phyloP scores from a whole-genome alignment of 768 basidiomycete genomes.

The Phylloporus sp. region DNA sequence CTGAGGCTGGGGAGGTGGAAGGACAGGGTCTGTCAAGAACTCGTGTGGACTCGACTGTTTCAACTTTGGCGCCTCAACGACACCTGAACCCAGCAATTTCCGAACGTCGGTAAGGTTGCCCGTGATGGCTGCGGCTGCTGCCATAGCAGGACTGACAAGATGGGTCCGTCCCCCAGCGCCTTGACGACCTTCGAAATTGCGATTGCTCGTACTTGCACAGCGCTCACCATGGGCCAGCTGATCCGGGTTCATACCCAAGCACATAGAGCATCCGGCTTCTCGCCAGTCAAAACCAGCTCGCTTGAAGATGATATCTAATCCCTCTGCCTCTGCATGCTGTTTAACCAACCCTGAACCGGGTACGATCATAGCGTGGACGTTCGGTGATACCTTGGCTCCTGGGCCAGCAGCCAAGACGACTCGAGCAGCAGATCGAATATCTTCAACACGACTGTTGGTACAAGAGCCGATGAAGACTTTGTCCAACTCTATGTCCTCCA shows the following conservation, averaged over 20 bases:
- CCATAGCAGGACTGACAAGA: conserved; percentile 88
- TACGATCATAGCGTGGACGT: conserved; percentile 85
- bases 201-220: conserved; percentile 89
- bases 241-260: conserved; percentile 94
- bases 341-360: conserved; percentile 90
- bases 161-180: conserved; percentile 87
- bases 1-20: conserved; percentile 51
- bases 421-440: conserved; percentile 81
- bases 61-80: conserved; percentile 47
- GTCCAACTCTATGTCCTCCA: conserved; percentile 78
- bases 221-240: conserved; percentile 78
- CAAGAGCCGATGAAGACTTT: conserved; percentile 95
- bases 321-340: conserved; percentile 87
- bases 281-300: conserved; percentile 94
- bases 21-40: conserved; percentile 69
- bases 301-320: conserved; percentile 80
- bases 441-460: conserved; percentile 92
- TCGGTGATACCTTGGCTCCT: conserved; percentile 67
- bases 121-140: conserved; percentile 83
- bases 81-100: conserved; percentile 54
- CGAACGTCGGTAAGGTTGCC: conserved; percentile 85
- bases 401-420: conserved; percentile 72
- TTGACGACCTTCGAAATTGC: conserved; percentile 91
- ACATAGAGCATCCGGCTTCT: conserved; percentile 96
- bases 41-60: conserved; percentile 71